Evolutionary conservation across 2,329 filamentous ascomycete genomes (phyloP), one percentile per base, ranked within the genome.

Genomic region (Zymoseptoria tritici): DNA sequence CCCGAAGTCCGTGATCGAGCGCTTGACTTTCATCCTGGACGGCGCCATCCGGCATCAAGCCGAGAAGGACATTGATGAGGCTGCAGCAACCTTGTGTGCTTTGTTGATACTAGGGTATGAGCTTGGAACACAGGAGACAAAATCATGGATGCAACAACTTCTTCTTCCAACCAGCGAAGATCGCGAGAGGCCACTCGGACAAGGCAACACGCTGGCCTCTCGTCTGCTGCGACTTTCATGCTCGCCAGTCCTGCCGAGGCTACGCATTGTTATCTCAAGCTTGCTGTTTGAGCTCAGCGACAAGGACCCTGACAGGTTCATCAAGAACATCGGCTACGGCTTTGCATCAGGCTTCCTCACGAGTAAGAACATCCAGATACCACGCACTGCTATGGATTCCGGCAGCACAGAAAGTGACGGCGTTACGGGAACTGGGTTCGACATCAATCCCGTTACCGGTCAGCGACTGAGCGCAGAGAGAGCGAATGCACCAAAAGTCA

Each of bases 251-350:
- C 83, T 89, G 0, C 85, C 90, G 0, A 85, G 86, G 49, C 78
- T 96, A 2, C 85, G 91, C 19, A 85, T 89, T 53, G 83, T 84
- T 19, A 87, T 96, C 56, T 89, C 89, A 0, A 81, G 87, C 29
- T 80, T 99, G 22, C 83, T 97, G 62, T 99, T 95, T 72, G 89
- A 95, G 64, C 80, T 97, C 26, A 96, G 91, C 0, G 88, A 87
- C 64, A 89, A 86, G 67, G 86, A 97, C 67, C 84, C 92, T 0
- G 83, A 82, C 16, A 88, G 81, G 29, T 94, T 97, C 69, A 89
- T 97, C 0, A 82, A 89, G 56, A 97, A 97, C 66, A 90, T 99
- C 11, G 94, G 94, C 0, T 99, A 96, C 71, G 94, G 94, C 0
- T 96, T 90, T 70, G 94, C 94, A 0, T 90, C 91, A 0, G 94